Base-by-base conservation (phyloP, 176 grass and related monocot genomes). In the Carex myosuroides region DNA sequence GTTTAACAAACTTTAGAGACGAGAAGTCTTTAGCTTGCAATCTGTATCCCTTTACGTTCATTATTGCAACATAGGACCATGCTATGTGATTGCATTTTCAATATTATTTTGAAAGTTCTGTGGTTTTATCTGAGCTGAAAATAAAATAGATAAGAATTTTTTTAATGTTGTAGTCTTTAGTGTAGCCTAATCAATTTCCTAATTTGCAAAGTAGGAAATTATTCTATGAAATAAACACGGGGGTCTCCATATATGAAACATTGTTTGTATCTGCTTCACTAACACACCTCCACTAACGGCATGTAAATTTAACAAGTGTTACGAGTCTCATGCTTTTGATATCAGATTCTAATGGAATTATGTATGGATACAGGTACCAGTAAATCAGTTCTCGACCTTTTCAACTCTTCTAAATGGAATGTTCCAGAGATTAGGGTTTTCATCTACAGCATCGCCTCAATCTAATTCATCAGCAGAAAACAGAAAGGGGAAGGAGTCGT, bases 361-460 rank as follows among this genome's bases (percentile, higher is more conserved):
- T 81, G 37, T 81, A 52, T 66, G 60, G 53, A 68, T 64, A 55
- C 14, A 83, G 81, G 42, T 66, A 9, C 81, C 81, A 53, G 26
- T 50, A 83, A 83, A 83, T 52, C 60, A 52, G 41, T 66, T 83
- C 1, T 83, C 81, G 8, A 83, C 18, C 41, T 30, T 32, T 68
- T 66, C 60, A 26, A 5, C 60, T 83, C n/a, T 68, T 48, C 58
- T 53, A 55, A 69, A 83, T 14, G 62, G 81, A 53, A 67, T 22
- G 16, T 83, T 83, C 62, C 81, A 69, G 62, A 83, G 64, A n/a
- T 83, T 83, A 66, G 63, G 63, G 21, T 83, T 83, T 55, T 67
- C 81, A 69, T 83, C 81, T 83, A 52, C 39, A 52, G 42, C 79
- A 16, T 68, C 81, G 0, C 33, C 81, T 52, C 44, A 83, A 69